A percentile compares a stretch with the other conserved stretches of the same genome.
phyloP scores from a whole-genome alignment of 768 basidiomycete species.

The Boletus rex-veris region DNA sequence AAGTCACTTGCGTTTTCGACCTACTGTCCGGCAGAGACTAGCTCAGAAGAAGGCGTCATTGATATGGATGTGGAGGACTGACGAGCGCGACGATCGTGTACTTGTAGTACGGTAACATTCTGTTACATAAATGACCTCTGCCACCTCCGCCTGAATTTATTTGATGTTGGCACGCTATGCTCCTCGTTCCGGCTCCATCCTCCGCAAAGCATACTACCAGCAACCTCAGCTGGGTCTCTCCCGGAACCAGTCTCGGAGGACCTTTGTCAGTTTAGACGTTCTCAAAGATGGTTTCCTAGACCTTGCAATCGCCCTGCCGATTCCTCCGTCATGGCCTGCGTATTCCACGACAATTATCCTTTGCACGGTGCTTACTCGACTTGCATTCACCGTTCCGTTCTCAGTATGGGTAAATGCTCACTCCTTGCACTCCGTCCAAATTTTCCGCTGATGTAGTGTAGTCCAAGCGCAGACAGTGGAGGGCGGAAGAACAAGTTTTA shows the following conservation, averaged over 20 bases:
- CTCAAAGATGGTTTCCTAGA: constrained; percentile 70
- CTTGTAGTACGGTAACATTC: too few relatives aligned
- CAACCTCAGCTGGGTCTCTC: constrained; percentile 3
- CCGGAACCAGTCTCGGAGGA: constrained; percentile 13
- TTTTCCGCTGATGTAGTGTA: constrained; percentile 29
- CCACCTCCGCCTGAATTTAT: neutral
- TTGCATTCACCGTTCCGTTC: constrained; percentile 60
- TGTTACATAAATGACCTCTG: neutral
- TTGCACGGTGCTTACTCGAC: constrained; percentile 57
- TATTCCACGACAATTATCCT: constrained; percentile 77
- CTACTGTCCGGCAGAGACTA: constrained; percentile 79
- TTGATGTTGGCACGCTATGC: constrained; percentile 26
- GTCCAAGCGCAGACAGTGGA: constrained; percentile 59
- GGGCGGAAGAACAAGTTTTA: constrained; percentile 57
- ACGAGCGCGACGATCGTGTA: neutral
- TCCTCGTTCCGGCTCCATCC: constrained; percentile 10
- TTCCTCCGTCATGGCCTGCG: constrained; percentile 61
- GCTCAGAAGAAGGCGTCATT: constrained; percentile 75
- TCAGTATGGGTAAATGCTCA: constrained; percentile 62
- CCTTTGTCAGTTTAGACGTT: constrained; percentile 24
- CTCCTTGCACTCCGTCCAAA: neutral
- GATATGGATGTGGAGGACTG: constrained; percentile 39
- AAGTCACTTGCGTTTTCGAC: constrained; percentile 84
- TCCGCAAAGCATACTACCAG: constrained; percentile 6
- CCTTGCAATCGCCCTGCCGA: constrained; percentile 69